Evolutionary conservation across 768 basidiomycete genomes (phyloP), one percentile per base, ranked within the genome.

Genomic region (Leccinum rimulosum): DNA sequence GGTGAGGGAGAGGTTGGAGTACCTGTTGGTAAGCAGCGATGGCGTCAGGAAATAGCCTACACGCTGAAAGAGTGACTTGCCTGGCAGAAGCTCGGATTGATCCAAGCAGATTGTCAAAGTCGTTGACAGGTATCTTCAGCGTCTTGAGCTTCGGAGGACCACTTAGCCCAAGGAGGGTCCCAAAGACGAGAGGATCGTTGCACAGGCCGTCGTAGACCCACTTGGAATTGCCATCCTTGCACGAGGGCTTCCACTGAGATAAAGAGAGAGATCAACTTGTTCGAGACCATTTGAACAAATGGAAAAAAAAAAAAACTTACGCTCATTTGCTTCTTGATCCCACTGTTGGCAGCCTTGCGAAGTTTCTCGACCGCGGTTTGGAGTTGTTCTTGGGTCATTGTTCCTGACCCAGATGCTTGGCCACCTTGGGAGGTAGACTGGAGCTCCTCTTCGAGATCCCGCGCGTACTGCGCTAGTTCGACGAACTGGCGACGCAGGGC

Each of bases 131-230:
- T 6, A 80, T 66, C 65, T 79, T 85, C 74, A 80, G 82, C 67
- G 66, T 69, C 71, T 83, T 84, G 68, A 77, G 83, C 14, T 65
- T 81, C 0, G 82, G 77, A 4, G 82, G 78, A 0, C 77, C 76
- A 10, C 65, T 77, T 3, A 79, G 68, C 0, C 75, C 72, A 49
- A 84, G 59, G 43, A 82, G 67, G 4, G 67, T 72, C 15, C 79
- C 81, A 61, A 84, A 84, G 50, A 82, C 75, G 15, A 69, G 75
- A 0, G 79, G 73, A 64, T 82, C 77, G 8, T 71, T 67, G 61
- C 80, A 83, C 19, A 84, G 74, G 19, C 82, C 82, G 56, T 82
- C 81, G 60, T 83, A 84, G n/a, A 65, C 56, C 76, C 77, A 84
- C 59, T 76, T 81, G 22, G 83, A 77, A 6, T 68, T 59, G 15